These are phyloP conservation scores for Xylaria sp. DNA, from an alignment of 2,329 filamentous ascomycete species.

Conservation along the genomic window DNA sequence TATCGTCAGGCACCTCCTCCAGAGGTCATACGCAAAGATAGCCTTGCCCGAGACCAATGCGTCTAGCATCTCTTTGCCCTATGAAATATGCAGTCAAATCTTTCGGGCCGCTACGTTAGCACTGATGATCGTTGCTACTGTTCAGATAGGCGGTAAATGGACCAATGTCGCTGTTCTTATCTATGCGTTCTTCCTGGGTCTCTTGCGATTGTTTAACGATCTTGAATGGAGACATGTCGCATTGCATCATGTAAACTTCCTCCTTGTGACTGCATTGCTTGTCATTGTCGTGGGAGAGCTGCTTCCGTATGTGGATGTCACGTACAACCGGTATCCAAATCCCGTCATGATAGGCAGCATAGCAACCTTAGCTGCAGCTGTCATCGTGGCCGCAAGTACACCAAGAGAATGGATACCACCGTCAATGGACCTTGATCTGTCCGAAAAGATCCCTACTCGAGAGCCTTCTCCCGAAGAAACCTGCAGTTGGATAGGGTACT, in stretches of 20 bases:
- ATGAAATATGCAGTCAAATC: conserved; percentile 57
- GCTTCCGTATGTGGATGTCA: conserved; percentile 57
- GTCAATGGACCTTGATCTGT: conserved; percentile 52
- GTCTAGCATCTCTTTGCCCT: conserved; percentile 54
- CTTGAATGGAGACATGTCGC: conserved; percentile 58
- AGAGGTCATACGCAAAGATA: conserved; percentile 46
- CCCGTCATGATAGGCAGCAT: conserved; percentile 51
- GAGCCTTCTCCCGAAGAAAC: conserved; percentile 62
- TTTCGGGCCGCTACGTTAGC: conserved; percentile 53
- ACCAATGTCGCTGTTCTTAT: conserved; percentile 51
- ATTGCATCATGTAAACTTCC: conserved; percentile 61
- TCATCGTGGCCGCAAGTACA: conserved; percentile 56
- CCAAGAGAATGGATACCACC: conserved; percentile 63
- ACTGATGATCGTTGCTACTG: conserved; percentile 53
- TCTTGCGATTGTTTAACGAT: conserved; percentile 55
- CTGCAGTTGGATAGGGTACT: conserved; percentile 64
- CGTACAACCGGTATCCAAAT: conserved; percentile 47
- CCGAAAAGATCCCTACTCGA: conserved; percentile 50
- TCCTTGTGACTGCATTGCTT: conserved; percentile 52
- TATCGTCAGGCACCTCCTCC: conserved; percentile 50
- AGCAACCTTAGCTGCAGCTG: conserved; percentile 51
- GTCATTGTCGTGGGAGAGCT: conserved; percentile 52
- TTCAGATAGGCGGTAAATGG: conserved; percentile 50
- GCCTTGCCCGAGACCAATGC: conserved; percentile 48
- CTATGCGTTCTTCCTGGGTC: conserved; percentile 57